Conservation (phyloP, 2,329 filamentous ascomycete species). For the Ambrosiella cleistominuta region DNA sequence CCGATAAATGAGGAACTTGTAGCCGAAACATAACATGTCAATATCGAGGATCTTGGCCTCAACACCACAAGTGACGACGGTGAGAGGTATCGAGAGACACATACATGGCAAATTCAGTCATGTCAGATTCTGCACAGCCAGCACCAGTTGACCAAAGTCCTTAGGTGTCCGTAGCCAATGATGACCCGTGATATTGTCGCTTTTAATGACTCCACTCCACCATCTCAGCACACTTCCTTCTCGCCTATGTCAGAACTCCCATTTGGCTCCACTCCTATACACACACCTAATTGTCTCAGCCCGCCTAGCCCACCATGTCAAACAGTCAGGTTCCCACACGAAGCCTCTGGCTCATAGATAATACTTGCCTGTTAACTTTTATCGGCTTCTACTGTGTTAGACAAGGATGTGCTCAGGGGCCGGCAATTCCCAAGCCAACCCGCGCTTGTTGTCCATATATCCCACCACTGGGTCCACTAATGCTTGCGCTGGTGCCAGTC, state of each 20-base stretch:
- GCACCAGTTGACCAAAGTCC: neutral
- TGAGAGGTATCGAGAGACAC: neutral
- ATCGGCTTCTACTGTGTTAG: neutral
- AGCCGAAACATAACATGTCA: neutral
- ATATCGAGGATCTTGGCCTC: neutral
- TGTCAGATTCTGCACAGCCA: neutral
- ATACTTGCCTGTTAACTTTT: too few relatives aligned
- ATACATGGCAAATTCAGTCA: neutral
- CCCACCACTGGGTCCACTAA: slow-evolving; percentile 19
- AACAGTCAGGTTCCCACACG: neutral
- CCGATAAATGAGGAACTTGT: neutral
- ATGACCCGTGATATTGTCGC: neutral
- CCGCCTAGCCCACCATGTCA: neutral
- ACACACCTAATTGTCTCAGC: neutral
- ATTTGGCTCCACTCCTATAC: neutral
- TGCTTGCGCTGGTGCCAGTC: slow-evolving; percentile 25
- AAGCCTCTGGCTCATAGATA: too few relatives aligned
- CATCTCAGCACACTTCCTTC: neutral
- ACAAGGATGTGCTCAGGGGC: slow-evolving; percentile 14
- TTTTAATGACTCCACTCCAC: neutral
- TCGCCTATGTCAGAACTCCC: neutral
- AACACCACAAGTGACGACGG: neutral
- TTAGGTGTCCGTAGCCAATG: neutral
- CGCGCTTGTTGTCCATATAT: slow-evolving; percentile 19
- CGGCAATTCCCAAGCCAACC: slow-evolving; percentile 37